These are phyloP conservation scores for Termitomyces heimii DNA, from an alignment of 768 basidiomycete genomes.

Conservation along the genomic window DNA sequence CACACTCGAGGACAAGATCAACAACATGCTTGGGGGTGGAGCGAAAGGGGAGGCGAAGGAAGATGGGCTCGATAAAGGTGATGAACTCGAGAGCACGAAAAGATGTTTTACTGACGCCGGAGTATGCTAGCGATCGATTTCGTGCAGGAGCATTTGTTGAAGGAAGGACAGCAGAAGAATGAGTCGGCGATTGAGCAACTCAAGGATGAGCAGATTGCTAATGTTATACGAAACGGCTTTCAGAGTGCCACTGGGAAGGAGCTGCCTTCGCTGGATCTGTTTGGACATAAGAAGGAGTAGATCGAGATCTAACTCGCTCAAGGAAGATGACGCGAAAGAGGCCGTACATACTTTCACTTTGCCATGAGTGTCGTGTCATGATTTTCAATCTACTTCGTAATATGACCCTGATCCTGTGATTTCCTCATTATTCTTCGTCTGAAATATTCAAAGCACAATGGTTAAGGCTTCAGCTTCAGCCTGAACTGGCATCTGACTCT, in stretches of 20 bases:
- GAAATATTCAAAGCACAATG: too few species aligned
- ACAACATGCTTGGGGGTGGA: slow-evolving; percentile 15
- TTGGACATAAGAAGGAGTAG: background rate
- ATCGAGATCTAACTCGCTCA: too few species aligned
- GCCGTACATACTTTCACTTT: background rate
- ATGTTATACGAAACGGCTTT: slow-evolving; percentile 23
- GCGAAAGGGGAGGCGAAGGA: slow-evolving; percentile 15
- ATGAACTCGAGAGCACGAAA: background rate
- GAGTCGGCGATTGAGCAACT: slow-evolving; percentile 32
- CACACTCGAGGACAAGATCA: slow-evolving; percentile 15
- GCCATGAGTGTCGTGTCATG: background rate
- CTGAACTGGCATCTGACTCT: too few species aligned
- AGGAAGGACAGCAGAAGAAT: slow-evolving; percentile 28
- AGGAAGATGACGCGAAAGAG: background rate
- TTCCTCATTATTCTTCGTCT: too few species aligned
- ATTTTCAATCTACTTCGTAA: background rate
- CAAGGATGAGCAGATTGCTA: slow-evolving; percentile 34
- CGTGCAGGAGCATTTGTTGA: slow-evolving; percentile 35
- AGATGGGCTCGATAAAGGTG: slow-evolving; percentile 26
- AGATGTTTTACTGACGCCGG: background rate
- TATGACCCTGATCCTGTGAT: background rate
- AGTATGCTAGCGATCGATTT: slow-evolving; percentile 28
- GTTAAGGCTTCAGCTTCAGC: too few species aligned
- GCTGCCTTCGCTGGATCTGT: slow-evolving; percentile 13
- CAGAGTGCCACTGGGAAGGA: slow-evolving; percentile 28